Evolutionary conservation across 2,329 filamentous ascomycete genomes (phyloP).

Genomic region (Boeremia lycopersici): DNA sequence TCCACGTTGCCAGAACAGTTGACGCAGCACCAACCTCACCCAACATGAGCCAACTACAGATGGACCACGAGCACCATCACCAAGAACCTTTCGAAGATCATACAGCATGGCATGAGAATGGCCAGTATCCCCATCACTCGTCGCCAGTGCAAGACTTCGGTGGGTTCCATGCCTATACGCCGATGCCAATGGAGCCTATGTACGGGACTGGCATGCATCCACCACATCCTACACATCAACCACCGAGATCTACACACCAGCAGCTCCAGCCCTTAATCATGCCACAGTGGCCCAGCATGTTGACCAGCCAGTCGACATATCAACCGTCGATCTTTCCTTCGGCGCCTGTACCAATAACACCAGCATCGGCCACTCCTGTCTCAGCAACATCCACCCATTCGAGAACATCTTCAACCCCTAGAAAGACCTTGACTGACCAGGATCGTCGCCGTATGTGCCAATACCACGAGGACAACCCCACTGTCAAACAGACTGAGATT

Average conservation of each 20-base stretch:
- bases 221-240: constrained; percentile 37
- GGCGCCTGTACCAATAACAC: constrained; percentile 45
- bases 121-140: constrained; percentile 45
- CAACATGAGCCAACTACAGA: constrained; percentile 50
- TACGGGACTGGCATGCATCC: constrained; percentile 48
- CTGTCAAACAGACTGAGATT: constrained; percentile 94
- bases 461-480: constrained; percentile 88
- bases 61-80: constrained; percentile 49
- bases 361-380: constrained; percentile 48
- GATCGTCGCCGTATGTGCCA: constrained; percentile 93
- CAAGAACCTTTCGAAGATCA: constrained; percentile 46
- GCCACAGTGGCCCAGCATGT: constrained; percentile 50
- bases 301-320: constrained; percentile 51
- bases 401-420: constrained; percentile 64
- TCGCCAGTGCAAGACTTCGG: constrained; percentile 50
- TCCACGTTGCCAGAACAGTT: constrained; percentile 29
- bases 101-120: constrained; percentile 41
- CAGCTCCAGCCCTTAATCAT: constrained; percentile 51
- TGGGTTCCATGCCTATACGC: constrained; percentile 46
- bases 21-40: constrained; percentile 21
- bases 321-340: constrained; percentile 47
- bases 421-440: constrained; percentile 88
- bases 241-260: constrained; percentile 45
- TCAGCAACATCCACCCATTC: constrained; percentile 48
- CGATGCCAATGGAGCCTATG: constrained; percentile 49